These are phyloP conservation scores for Lachancea sp. DNA, from an alignment of 805 yeast species.

Conservation along the genomic window DNA sequence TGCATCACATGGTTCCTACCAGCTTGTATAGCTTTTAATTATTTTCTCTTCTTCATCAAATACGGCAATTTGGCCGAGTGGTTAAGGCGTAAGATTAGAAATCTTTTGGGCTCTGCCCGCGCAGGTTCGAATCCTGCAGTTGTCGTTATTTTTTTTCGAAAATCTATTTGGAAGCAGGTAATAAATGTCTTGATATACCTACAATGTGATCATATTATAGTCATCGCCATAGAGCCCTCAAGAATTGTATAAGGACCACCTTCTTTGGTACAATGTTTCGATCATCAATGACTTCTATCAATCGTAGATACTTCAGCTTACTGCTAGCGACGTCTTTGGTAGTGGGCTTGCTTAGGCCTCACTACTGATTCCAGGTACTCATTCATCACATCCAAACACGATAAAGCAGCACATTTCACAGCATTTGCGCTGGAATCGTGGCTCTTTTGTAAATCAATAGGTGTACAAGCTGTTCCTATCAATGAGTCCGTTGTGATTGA, in stretches of 20 bases:
- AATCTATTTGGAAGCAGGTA: not conserved
- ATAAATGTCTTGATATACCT: not conserved
- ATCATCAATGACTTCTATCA: slow-evolving; percentile 1
- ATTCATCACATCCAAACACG: slow-evolving; percentile 40
- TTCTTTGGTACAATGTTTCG: too few relatives aligned
- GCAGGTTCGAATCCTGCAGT: slow-evolving; percentile 70
- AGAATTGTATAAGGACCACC: too few relatives aligned
- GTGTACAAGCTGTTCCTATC: slow-evolving; percentile 12
- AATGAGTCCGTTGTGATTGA: not conserved
- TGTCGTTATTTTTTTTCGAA: slow-evolving; percentile 39
- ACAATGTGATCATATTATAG: too few relatives aligned
- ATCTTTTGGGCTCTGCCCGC: slow-evolving; percentile 57
- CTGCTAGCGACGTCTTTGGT: slow-evolving; percentile 14
- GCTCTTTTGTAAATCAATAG: slow-evolving; percentile 44
- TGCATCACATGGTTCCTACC: too few relatives aligned
- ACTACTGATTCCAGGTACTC: slow-evolving; percentile 34
- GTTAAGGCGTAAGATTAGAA: slow-evolving; percentile 56
- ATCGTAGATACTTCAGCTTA: slow-evolving; percentile 15
- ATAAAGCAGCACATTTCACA: slow-evolving; percentile 44
- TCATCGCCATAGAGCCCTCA: too few relatives aligned
- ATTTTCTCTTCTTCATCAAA: too few relatives aligned
- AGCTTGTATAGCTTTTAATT: too few relatives aligned
- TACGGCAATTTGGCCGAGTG: slow-evolving; percentile 54
- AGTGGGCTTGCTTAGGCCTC: slow-evolving; percentile 28
- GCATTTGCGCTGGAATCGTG: slow-evolving; percentile 43